phyloP scores from a whole-genome alignment of 371 early-diverging fungal species.

The Mucor circinelloides region DNA sequence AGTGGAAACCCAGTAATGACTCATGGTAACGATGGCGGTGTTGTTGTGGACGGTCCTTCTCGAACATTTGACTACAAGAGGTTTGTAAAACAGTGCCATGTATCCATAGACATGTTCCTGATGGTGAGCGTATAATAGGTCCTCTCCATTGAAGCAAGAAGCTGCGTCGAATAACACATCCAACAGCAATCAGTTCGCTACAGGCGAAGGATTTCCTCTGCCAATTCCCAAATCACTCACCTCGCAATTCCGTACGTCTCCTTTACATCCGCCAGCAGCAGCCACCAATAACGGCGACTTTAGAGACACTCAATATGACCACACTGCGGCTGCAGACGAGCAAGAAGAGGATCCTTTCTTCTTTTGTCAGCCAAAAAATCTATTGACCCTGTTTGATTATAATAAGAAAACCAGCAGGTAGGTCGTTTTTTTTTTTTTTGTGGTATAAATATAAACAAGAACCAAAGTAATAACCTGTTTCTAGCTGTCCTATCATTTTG shows the following conservation, averaged over 20 bases:
- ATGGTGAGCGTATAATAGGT: background rate
- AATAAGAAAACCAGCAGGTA: constrained; percentile 2
- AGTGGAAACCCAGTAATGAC: background rate
- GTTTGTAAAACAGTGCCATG: background rate
- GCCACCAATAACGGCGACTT: background rate
- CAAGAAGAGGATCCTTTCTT: constrained; percentile 2
- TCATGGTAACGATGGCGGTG: background rate
- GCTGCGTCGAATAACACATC: background rate
- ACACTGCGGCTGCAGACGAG: background rate
- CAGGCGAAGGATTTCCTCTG: constrained; percentile 18
- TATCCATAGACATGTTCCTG: background rate
- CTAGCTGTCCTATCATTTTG: constrained; percentile 45
- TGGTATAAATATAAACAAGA: background rate
- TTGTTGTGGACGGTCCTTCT: background rate
- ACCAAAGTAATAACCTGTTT: background rate
- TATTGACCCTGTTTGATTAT: background rate
- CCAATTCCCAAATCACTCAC: constrained; percentile 13
- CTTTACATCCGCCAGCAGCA: background rate
- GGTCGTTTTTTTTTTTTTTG: background rate
- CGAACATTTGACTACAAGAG: constrained; percentile 14
- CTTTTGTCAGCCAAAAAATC: constrained; percentile 8
- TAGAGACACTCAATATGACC: background rate
- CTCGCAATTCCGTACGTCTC: constrained; percentile 10
- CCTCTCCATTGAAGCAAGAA: constrained; percentile 3
- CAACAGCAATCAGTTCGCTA: background rate